Conservation (phyloP, 805 yeast genomes). For the Candida ponderosae region DNA sequence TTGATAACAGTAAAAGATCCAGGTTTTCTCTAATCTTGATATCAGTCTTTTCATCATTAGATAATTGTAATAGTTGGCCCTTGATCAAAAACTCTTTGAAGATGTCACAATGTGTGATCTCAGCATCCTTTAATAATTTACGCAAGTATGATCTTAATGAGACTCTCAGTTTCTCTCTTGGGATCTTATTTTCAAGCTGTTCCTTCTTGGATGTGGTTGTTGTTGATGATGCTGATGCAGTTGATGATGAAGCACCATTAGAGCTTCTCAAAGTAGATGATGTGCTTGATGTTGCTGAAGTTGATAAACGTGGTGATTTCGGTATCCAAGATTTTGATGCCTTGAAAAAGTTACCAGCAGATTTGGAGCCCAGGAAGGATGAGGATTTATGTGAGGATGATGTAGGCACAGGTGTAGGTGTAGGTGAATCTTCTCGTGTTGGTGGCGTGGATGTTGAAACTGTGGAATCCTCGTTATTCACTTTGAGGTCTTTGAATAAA, state of each 20-base stretch:
- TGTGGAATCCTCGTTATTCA: conserved; percentile 1
- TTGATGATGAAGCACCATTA: background rate
- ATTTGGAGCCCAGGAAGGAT: conserved; percentile 5
- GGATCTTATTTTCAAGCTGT: conserved; percentile 25
- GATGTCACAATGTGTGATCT: conserved; percentile 43
- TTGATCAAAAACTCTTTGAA: conserved; percentile 47
- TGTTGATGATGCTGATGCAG: background rate
- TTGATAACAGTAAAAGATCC: conserved; percentile 53
- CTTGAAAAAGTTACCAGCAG: background rate
- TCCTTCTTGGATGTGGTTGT: background rate
- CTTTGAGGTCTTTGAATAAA: conserved; percentile 12
- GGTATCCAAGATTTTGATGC: background rate
- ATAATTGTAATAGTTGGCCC: conserved; percentile 28
- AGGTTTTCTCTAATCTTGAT: conserved; percentile 47
- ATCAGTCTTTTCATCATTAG: conserved; percentile 43
- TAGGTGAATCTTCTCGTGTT: conserved; percentile 4
- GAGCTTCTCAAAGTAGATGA: background rate
- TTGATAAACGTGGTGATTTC: background rate
- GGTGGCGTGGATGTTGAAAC: background rate
- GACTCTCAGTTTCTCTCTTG: conserved; percentile 71
- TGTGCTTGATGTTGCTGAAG: background rate
- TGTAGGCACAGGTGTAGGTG: conserved; percentile 1
- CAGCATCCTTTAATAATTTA: conserved; percentile 42
- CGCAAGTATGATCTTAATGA: conserved; percentile 70
- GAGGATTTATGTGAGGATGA: conserved; percentile 2